phyloP scores from a whole-genome alignment of 352 stramenopile species.

The Phytophthora fragariae region DNA sequence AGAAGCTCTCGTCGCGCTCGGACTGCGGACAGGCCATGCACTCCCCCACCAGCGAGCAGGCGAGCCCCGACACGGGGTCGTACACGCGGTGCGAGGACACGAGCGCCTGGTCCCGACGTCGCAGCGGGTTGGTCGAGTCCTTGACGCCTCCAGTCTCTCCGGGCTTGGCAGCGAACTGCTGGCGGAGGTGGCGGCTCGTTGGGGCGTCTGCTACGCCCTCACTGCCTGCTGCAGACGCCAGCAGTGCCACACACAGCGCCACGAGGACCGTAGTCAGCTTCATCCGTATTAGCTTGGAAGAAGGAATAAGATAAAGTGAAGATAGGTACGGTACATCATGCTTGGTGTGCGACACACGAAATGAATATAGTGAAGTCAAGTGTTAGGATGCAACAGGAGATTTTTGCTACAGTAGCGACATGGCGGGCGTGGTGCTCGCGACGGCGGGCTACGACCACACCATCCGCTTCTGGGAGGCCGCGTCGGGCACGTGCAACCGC shows the following conservation, averaged over 20 bases:
- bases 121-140: conserved; percentile 42
- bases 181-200: conserved; percentile 15
- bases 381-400: not conserved
- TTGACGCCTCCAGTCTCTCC: conserved; percentile 7
- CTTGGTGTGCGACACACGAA: not conserved
- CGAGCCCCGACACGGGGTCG: conserved; percentile 65
- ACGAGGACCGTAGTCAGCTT: conserved; percentile 27
- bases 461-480: conserved; percentile 98
- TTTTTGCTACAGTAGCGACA: conserved; percentile 25
- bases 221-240: not conserved
- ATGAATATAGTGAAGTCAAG: conserved; percentile 3
- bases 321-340: not conserved
- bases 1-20: conserved; percentile 75
- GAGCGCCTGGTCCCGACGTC: conserved; percentile 32
- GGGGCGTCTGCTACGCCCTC: not conserved
- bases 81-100: conserved; percentile 63
- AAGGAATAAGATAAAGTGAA: conserved; percentile 8
- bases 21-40: conserved; percentile 64
- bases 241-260: conserved; percentile 25
- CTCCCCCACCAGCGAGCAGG: conserved; percentile 60
- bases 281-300: conserved; percentile 15
- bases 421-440: conserved; percentile 95
- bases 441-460: conserved; percentile 98
- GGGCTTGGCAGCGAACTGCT: conserved; percentile 14
- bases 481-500: conserved; percentile 94